Evolutionary conservation across 768 basidiomycete genomes (phyloP).

Genomic region (Psilocybe tampanensis): DNA sequence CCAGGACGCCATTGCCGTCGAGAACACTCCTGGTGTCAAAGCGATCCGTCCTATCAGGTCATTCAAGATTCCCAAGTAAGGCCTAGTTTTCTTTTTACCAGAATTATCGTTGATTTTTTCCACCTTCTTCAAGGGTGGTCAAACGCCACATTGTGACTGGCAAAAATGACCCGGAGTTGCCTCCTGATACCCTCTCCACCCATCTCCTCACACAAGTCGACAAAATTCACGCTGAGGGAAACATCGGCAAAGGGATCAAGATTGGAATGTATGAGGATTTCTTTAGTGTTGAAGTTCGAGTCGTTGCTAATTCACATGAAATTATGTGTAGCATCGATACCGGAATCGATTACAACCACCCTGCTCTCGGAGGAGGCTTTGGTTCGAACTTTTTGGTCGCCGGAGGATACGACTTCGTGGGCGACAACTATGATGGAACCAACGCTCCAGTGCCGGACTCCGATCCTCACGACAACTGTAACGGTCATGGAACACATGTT

Average conservation of each 20-base stretch:
- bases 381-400: conserved; percentile 48
- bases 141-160: conserved; percentile 39
- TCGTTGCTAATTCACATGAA: not conserved
- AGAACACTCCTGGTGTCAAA: conserved; percentile 49
- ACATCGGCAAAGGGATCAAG: conserved; percentile 67
- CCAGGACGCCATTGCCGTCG: conserved; percentile 50
- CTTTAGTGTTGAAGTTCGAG: not conserved
- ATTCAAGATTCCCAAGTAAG: conserved; percentile 39
- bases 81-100: not conserved
- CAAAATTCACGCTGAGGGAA: conserved; percentile 61
- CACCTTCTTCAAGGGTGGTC: conserved; percentile 27
- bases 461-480: conserved; percentile 15
- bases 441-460: conserved; percentile 14
- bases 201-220: conserved; percentile 65
- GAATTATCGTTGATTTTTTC: not conserved
- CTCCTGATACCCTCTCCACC: conserved; percentile 46
- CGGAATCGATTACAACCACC: conserved; percentile 57
- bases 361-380: conserved; percentile 48
- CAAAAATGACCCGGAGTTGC: conserved; percentile 38
- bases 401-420: conserved; percentile 58
- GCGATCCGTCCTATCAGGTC: conserved; percentile 53
- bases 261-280: conserved; percentile 54
- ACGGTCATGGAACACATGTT: conserved; percentile 57
- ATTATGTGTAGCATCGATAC: conserved; percentile 45
- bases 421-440: conserved; percentile 40